Base-by-base conservation (phyloP, 257 asterid species). In the Echites panduratus region DNA sequence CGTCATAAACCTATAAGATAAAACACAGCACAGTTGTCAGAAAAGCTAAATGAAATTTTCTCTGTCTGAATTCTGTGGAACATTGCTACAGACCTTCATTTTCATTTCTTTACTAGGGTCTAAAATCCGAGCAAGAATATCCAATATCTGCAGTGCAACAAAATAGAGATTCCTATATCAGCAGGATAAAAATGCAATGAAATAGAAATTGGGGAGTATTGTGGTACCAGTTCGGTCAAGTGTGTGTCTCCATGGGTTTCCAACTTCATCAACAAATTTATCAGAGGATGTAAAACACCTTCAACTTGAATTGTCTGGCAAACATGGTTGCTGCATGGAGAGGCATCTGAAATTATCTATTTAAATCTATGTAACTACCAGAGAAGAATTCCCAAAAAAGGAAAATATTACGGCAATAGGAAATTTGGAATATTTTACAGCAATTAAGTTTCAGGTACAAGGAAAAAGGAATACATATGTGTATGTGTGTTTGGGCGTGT, bases 91-190 rank as follows among this genome's bases (percentile, higher is more conserved):
- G 32, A 92, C 96, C 92, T 87, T 81, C 66, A 87, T 79, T 80
- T 85, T 92, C 84, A 86, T 78, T 75, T 86, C 95, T 85, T 81
- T 87, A 86, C 82, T 81, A 67, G 97, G 97, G 82, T 89, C 97
- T 69, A 90, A 81, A 80, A 93, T 87, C 83, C 88, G 95, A 78
- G 89, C 69, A 70, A 93, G 93, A 79, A 93, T 87, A 73, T 85
- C 85, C 54, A 93, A 77, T 74, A 87, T 82, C 98, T 90, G 97
- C 91, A 78, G 58, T 50, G 53, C 56, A 67, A 65, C 47, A 73
- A 38, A 68, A 66, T 50, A 19, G n/a, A 49, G 35, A 48, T 71
- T 74, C 66, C 19, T 57, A 40, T 29, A 66, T 80, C 65, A 82
- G 82, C 58, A 54, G 69, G 49, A 49, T 27, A 70, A n/a, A 68